These are phyloP conservation scores for Mrakia blollopis DNA, from an alignment of 768 basidiomycete species.

Conservation along the genomic window DNA sequence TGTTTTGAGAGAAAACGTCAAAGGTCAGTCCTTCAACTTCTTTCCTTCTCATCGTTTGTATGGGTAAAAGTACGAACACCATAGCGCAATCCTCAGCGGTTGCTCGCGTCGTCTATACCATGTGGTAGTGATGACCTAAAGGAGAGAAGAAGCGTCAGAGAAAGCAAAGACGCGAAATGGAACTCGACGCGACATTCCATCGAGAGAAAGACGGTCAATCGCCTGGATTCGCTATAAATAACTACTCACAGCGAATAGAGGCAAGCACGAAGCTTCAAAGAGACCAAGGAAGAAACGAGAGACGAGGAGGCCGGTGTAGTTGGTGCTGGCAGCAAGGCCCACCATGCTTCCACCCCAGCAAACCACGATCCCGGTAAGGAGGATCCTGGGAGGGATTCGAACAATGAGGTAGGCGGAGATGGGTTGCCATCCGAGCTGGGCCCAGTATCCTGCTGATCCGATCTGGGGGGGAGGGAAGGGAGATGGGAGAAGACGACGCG, in stretches of 20 bases:
- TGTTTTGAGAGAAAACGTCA: no score
- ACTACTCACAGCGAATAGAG: slow-evolving; percentile 39
- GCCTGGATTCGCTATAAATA: no score
- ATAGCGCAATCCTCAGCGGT: slow-evolving; percentile 35
- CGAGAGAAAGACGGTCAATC: no score
- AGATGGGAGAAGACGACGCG: background rate
- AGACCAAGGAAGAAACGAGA: slow-evolving; percentile 43
- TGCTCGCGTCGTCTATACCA: slow-evolving; percentile 40
- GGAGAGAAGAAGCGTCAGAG: no score
- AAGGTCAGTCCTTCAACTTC: no score
- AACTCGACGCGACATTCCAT: no score
- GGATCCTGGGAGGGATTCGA: slow-evolving; percentile 18
- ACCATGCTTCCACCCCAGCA: slow-evolving; percentile 35
- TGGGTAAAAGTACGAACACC: no score
- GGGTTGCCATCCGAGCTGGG: slow-evolving; percentile 36
- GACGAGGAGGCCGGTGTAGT: slow-evolving; percentile 38
- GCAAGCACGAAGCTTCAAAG: slow-evolving; percentile 40
- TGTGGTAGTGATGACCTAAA: slow-evolving; percentile 38
- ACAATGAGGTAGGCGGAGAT: slow-evolving; percentile 40
- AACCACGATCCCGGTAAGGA: slow-evolving; percentile 32
- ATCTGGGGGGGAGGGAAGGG: background rate
- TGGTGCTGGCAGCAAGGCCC: slow-evolving; percentile 37
- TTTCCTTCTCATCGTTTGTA: no score
- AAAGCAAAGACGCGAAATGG: no score
- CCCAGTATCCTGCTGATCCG: slow-evolving; percentile 36